Evolutionary conservation across 768 basidiomycete genomes (phyloP), one percentile per base, ranked within the genome.

Genomic region (Kwoniella sp.): DNA sequence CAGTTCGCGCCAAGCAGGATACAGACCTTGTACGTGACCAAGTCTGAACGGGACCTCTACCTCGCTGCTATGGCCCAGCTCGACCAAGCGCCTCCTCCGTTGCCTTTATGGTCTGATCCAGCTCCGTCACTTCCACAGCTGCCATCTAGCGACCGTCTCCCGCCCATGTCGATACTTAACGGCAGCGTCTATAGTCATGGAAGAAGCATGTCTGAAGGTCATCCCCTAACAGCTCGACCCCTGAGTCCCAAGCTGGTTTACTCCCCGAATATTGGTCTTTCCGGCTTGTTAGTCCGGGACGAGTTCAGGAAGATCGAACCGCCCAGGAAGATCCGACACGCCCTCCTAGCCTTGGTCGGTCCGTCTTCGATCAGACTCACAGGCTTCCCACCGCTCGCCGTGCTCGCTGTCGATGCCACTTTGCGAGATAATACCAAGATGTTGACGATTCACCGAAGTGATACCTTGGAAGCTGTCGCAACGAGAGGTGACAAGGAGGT

Each of bases 61-160:
- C 55, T 69, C 3, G 65, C 64, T 15, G 67, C 67, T 7, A 69
- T 69, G 67, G 52, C 67, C n/a, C 62, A 66, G 26, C 51, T 69
- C 1, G 65, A 66, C 25, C 38, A 53, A 26, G 34, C 40, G n/a
- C 67, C 67, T 3, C 57, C 56, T 34, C 60, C 52, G 14, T 44
- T 69, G 23, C 62, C 67, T 19, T 42, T 69, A 8, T 69, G 67
- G 67, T 29, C 60, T 8, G 64, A 69, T 14, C 62, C 65, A 5
- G 53, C 67, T 11, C 67, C 67, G n/a, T 41, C 34, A n/a, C 43
- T 69, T 0, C 67, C 67, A 14, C 34, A 31, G 2, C 15, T 47
- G 28, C 32, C 25, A 2, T n/a, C n/a, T n/a, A n/a, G n/a, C n/a
- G n/a, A n/a, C n/a, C n/a, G n/a, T n/a, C 38, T 44, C 15, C 53